Evolutionary conservation across 2,329 filamentous ascomycete genomes (phyloP), one percentile per base, ranked within the genome.

Genomic region (Aspergillus tubingensis): DNA sequence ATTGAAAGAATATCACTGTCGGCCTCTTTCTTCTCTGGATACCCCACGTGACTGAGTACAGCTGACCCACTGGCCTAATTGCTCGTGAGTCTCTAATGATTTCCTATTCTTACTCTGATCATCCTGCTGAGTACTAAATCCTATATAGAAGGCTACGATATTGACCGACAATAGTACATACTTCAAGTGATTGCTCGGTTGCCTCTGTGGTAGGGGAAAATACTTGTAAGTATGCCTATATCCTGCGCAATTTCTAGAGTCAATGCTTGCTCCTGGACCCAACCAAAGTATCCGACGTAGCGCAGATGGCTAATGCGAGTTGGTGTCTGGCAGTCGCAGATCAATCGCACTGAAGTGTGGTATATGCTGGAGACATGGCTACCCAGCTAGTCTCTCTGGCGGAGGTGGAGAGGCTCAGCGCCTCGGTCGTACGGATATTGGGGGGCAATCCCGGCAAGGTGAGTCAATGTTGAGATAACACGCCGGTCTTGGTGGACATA

Each of bases 361-460:
- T 44, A 15, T 44, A 44, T 23, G 8, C 3, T 3, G 38, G 38
- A n/a, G 30, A 43, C 19, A 91, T 90, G 88, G 82, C 86, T 59
- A 78, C 82, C 38, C 82, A 85, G 63, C 82, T 92, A 6, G 82
- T 85, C 27, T 75, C 83, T 17, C 83, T 98, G 13, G 87, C 88
- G 4, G 86, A 89, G 62, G 85, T 96, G 54, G 88, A 94, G 76
- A 86, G 89, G 62, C 82, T 98, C 57, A 94, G 91, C 71, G 85
- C 90, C 19, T 81, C 85, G 13, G 90, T 93, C 48, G 89, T 96
- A 64, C 86, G 95, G 58, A 91, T 99, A 63, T 82, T 98, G 17
- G 95, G 90, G 60, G 92, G 91, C 8, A 99, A 99, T 76, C 94
- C 95, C 11, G 87, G 91, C 72, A 97, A 96, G 81, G 87, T 88